Evolutionary conservation across 169 alveolate genomes (phyloP).

Genomic region (Cryptosporidium parvum): DNA sequence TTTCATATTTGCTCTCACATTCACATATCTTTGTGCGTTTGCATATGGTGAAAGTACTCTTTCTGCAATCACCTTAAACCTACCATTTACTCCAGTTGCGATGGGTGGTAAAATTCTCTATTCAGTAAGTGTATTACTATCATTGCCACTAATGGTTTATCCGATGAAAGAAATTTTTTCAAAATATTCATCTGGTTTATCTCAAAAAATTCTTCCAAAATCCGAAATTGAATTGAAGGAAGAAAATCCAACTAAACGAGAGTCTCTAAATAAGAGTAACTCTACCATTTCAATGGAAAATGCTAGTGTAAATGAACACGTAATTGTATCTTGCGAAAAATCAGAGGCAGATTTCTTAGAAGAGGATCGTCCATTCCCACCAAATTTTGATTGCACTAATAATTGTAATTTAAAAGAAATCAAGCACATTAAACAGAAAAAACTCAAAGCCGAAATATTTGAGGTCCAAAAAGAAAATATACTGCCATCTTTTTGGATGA

Average conservation of each 20-base stretch:
- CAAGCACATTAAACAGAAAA: not conserved
- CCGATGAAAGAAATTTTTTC: constrained; percentile 68
- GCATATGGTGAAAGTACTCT: constrained; percentile 58
- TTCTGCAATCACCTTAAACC: constrained; percentile 55
- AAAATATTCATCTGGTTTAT: constrained; percentile 14
- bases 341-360: not conserved
- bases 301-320: not conserved
- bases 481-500: constrained; percentile 37
- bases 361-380: not conserved
- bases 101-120: constrained; percentile 54
- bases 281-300: constrained; percentile 2
- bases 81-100: constrained; percentile 65
- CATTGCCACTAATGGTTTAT: constrained; percentile 55
- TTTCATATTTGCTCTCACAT: constrained; percentile 48
- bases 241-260: not conserved
- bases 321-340: not conserved
- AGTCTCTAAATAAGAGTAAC: not conserved
- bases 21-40: constrained; percentile 72
- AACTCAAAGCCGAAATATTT: not conserved
- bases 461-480: constrained; percentile 16
- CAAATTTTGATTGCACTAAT: not conserved
- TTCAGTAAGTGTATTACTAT: constrained; percentile 43
- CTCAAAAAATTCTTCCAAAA: not conserved
- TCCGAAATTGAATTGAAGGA: constrained; percentile 11
- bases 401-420: not conserved